Base-by-base conservation (phyloP, 169 alveolate species). In the Babesia bovis region DNA sequence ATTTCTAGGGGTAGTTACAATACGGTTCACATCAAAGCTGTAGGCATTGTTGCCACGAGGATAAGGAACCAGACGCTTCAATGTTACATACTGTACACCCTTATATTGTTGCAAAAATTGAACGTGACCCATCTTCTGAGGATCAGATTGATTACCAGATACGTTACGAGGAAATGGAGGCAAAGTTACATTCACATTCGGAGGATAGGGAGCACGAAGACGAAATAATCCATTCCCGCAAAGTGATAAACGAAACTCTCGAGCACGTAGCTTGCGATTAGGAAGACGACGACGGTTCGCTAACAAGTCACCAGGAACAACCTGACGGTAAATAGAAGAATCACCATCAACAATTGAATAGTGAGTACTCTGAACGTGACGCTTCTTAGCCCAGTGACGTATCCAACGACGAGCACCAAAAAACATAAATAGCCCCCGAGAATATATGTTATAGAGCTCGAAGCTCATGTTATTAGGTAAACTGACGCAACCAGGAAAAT, bases 171-270 rank as follows among this genome's bases (percentile, higher is more conserved):
- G 93, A 42, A 23, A 87, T 19, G 93, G 93, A 30, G 72, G 70
- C 28, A 87, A 71, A 19, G 93, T 87, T 19, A 69, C 59, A 61
- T 87, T 87, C 47, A 87, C 87, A 41, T 83, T 77, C 3, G 93
- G 93, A 6, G 93, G 93, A 55, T 87, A 87, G 12, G 93, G 93
- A 12, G 84, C 83, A 17, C 85, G 40, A 36, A 74, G 66, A 19
- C 81, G 42, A 66, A 56, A 87, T 35, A 66, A 36, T 35, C 89
- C 89, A 25, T 69, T 82, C 9, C 91, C 67, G 30, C 89, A 76
- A 49, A 53, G 73, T 36, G 83, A 63, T 42, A 84, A 57, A 6
- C 87, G 61, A 66, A 61, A 87, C 63, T 87, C 93, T 32, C 78
- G 58, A 19, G 90, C 73, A 26, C 76, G 58, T 19, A 85, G 53